Evolutionary conservation across 805 yeast genomes (phyloP), one percentile per base, ranked within the genome.

Genomic region (Candida mattraensis): DNA sequence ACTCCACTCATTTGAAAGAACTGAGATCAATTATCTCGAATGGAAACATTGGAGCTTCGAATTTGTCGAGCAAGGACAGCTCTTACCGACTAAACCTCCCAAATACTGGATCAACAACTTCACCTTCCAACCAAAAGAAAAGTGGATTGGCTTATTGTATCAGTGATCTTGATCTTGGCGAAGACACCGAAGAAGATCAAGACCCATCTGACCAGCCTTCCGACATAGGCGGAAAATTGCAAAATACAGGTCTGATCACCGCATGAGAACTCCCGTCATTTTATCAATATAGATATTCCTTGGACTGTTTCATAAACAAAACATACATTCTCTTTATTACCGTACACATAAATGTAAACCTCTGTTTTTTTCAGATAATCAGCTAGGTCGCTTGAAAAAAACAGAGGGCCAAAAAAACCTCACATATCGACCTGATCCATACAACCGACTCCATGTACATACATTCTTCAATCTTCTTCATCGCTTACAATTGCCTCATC

Each of bases 1-100:
- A 48, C 26, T 42, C 63, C 1, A 66, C 68, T 0, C 59, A 59
- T 39, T 66, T 66, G 0, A 42, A 59, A n/a, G 71, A 68, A 27
- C 54, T 68, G 40, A 62, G 63, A 32, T 63, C 61, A 12, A 55
- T 54, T 11, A 44, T 60, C 25, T 36, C 54, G 0, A n/a, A n/a
- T n/a, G 41, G 39, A 4, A 29, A 35, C 25, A 20, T 27, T 15
- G 15, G 23, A 11, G 25, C 37, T 14, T 24, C 40, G 8, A 16
- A 20, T 15, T 23, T 29, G 9, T 37, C 41, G 2, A 38, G 41
- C 15, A 17, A 38, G 7, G 26, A 39, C 8, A 35, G 40, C 23
- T 26, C 42, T 18, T 26, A 30, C 30, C 37, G 23, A 21, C 21
- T 23, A 29, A 38, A 41, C 19, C 28, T 35, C 5, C 26, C 40